These are phyloP conservation scores for Cadophora luteo-olivacea DNA, from an alignment of 2,329 filamentous ascomycete species.

Conservation along the genomic window DNA sequence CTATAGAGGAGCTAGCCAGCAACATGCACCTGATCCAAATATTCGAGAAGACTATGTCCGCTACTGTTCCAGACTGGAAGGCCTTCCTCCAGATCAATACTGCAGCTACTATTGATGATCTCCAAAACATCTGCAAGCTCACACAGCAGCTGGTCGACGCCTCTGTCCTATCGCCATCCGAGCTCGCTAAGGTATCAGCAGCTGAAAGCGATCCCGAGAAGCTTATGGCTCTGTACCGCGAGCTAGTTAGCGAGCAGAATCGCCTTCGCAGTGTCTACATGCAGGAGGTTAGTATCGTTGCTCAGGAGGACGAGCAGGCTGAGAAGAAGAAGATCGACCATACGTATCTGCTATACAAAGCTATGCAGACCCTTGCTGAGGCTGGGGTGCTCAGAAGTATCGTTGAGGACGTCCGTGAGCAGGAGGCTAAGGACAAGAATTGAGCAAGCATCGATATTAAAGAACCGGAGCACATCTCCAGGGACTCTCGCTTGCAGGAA, in stretches of 20 bases:
- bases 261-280: constrained; percentile 53
- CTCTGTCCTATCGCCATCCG: neutral
- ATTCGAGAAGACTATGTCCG: constrained; percentile 50
- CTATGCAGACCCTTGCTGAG: constrained; percentile 72
- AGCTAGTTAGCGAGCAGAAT: constrained; percentile 51
- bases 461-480: neutral
- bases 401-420: constrained; percentile 23
- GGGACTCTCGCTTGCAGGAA: neutral
- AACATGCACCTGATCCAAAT: constrained; percentile 50
- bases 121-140: constrained; percentile 10
- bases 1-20: constrained; percentile 48
- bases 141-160: constrained; percentile 7
- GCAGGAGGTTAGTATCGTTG: constrained; percentile 53
- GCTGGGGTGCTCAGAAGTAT: constrained; percentile 63
- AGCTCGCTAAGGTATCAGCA: constrained; percentile 26
- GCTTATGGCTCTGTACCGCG: constrained; percentile 48
- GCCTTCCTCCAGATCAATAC: constrained; percentile 40
- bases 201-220: constrained; percentile 31
- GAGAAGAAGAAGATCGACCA: constrained; percentile 69
- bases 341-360: constrained; percentile 70
- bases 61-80: constrained; percentile 51
- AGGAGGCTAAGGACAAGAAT: neutral
- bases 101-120: constrained; percentile 22
- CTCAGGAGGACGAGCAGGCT: constrained; percentile 59
- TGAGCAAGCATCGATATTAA: neutral